Base-by-base conservation (phyloP, 2,329 filamentous ascomycete genomes). In the Emmonsia crescens region DNA sequence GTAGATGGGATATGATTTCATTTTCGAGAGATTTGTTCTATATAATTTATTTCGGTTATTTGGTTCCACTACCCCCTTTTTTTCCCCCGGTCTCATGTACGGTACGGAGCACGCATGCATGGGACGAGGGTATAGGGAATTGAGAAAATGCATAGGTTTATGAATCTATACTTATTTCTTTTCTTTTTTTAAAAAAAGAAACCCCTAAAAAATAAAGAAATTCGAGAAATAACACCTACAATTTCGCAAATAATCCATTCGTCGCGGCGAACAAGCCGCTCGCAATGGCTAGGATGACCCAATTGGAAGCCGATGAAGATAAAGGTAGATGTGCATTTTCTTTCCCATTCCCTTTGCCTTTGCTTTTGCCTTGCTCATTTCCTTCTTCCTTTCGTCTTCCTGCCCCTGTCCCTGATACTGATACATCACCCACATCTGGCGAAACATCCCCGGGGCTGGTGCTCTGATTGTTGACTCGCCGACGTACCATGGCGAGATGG, bases 231-330 rank as follows among this genome's bases (percentile, higher is more conserved):
- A 60, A 40, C 31, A 69, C 73, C 48, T 76, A 84, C 82, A 87
- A 76, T 73, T 87, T 87, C 12, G 84, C 84, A 71, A 87, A 87
- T n/a, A 86, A 80, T 58, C 84, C 84, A 66, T 87, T 87, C 67
- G 85, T 76, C 12, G 84, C 83, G 21, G 84, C 84, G 70, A 84
- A 87, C 48, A 79, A 78, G 61, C 84, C 84, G 66, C 81, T 84
- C n/a, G 82, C 78, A 42, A 86, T 73, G 55, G 84, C 84, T 61
- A 85, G 78, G 64, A 83, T 68, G 54, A 86, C 76, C 78, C 78
- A 80, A 64, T 72, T 72, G 31, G 31, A 42, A 6, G 21, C 14
- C 1, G 36, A 57, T 29, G 54, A 57, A 9, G 54, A 29, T 14
- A 36, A 27, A 9, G 3, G 31, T 5, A 36, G 21, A 36, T 5